Evolutionary conservation across 106 monocot genomes (phyloP), one percentile per base, ranked within the genome.

Genomic region (Vanilla planifolia): DNA sequence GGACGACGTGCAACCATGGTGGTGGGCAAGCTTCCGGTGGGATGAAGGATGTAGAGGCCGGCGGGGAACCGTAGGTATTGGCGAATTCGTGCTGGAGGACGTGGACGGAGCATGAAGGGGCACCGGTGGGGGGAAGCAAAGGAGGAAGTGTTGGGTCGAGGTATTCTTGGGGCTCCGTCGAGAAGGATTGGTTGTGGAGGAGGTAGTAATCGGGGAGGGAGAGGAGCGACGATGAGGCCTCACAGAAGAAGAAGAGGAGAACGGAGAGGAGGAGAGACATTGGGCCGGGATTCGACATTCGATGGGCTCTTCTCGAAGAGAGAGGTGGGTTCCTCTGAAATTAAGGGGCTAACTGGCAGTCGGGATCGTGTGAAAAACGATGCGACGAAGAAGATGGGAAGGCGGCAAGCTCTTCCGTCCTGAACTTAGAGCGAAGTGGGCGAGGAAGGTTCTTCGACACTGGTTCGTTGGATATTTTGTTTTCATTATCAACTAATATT

Each of bases 31-130:
- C 33, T 8, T 35, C 41, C 20, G 76, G 80, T 14, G 75, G 55
- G 33, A 56, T 33, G 74, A 77, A 83, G 16, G 62, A 16, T 24
- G 58, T 61, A 66, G 73, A 25, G 41, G 67, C 48, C 0, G 91
- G 82, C 17, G 82, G 86, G 42, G 34, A 48, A 65, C 82, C 80
- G 79, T 74, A 79, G 58, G 85, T 80, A 77, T 80, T 1, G 48
- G 75, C 81, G 76, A 90, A 90, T 63, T 69, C 71, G 68, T 83
- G 77, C 56, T 43, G 26, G 68, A 91, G 68, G 62, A 86, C 26
- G 28, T 55, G 67, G 71, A 80, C 56, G 60, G 79, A 67, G 79
- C 79, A 83, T 19, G 50, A 3, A 0, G 85, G 67, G 39, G 55
- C 1, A 15, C 40, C n/a, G 10, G 63, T 5, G 33, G 76, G 76